phyloP scores from a whole-genome alignment of 2,329 filamentous ascomycete genomes.

The Ambrosiella cleistominuta region DNA sequence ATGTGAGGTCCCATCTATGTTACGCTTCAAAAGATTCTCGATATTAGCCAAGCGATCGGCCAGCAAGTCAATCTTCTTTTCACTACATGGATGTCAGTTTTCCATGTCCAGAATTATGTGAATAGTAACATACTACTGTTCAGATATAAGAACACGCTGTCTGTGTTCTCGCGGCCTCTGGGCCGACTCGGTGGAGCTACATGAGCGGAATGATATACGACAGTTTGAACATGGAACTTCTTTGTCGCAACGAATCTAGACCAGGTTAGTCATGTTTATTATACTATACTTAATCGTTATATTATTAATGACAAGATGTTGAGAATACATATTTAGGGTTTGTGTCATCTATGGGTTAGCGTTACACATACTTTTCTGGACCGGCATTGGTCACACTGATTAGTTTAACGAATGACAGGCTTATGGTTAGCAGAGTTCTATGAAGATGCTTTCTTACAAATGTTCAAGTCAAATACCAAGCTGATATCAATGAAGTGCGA shows the following conservation, averaged over 20 bases:
- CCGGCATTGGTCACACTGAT: constrained; percentile 29
- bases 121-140: constrained; percentile 34
- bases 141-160: constrained; percentile 40
- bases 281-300: too few species aligned
- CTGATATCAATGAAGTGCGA: too few species aligned
- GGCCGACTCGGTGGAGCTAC: constrained; percentile 36
- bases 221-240: constrained; percentile 41
- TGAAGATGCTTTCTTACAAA: too few species aligned
- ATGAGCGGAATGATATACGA: constrained; percentile 32
- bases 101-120: neutral
- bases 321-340: neutral
- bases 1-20: neutral
- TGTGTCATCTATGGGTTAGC: neutral
- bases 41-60: constrained; percentile 28
- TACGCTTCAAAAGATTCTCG: constrained; percentile 23
- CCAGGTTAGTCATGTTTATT: neutral
- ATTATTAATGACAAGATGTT: neutral
- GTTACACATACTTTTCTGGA: constrained; percentile 23
- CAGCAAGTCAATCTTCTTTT: constrained; percentile 35
- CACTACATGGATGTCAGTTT: constrained; percentile 21
- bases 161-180: constrained; percentile 37
- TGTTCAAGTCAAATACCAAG: too few species aligned
- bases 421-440: constrained; percentile 12
- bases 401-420: constrained; percentile 1
- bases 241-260: constrained; percentile 40